A percentile compares a stretch with the other conserved stretches of the same genome.
These are phyloP conservation scores for Tetrahymena borealis DNA, from an alignment of 73 alveolate species.

Conservation along the genomic window DNA sequence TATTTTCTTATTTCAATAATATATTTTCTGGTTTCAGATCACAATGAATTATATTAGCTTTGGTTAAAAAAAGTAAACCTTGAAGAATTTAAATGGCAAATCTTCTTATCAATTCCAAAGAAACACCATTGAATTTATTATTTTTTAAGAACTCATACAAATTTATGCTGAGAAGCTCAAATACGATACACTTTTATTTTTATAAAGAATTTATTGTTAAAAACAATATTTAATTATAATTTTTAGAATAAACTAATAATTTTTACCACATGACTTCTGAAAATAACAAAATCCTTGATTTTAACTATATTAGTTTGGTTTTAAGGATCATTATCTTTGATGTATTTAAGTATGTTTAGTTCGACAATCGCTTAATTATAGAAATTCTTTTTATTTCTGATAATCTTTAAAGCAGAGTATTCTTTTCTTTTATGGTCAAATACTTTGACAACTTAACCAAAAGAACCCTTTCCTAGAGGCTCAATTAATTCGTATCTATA, in stretches of 20 bases:
- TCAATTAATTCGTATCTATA: constrained; percentile 46
- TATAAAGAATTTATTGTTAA: background rate
- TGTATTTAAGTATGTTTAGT: constrained; percentile 20
- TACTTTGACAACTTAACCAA: constrained; percentile 47
- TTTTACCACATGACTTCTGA: constrained; percentile 44
- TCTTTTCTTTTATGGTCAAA: constrained; percentile 45
- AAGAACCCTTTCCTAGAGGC: constrained; percentile 44
- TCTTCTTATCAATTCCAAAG: constrained; percentile 55
- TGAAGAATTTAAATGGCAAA: constrained; percentile 66
- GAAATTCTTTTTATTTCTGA: constrained; percentile 37
- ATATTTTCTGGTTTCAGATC: constrained; percentile 89
- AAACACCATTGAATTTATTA: constrained; percentile 68
- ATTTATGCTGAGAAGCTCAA: constrained; percentile 66
- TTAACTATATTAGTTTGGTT: constrained; percentile 32
- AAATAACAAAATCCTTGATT: constrained; percentile 26
- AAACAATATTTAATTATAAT: background rate
- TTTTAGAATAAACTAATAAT: background rate
- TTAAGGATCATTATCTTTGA: constrained; percentile 38
- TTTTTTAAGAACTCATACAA: constrained; percentile 68
- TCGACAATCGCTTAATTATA: constrained; percentile 32
- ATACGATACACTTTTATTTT: constrained; percentile 48
- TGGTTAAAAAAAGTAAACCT: constrained; percentile 49
- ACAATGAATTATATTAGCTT: constrained; percentile 71
- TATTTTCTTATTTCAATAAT: constrained; percentile 52
- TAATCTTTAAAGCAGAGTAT: constrained; percentile 15